These are phyloP conservation scores for Kuraishia cidri DNA, from an alignment of 805 yeast species.

Conservation along the genomic window DNA sequence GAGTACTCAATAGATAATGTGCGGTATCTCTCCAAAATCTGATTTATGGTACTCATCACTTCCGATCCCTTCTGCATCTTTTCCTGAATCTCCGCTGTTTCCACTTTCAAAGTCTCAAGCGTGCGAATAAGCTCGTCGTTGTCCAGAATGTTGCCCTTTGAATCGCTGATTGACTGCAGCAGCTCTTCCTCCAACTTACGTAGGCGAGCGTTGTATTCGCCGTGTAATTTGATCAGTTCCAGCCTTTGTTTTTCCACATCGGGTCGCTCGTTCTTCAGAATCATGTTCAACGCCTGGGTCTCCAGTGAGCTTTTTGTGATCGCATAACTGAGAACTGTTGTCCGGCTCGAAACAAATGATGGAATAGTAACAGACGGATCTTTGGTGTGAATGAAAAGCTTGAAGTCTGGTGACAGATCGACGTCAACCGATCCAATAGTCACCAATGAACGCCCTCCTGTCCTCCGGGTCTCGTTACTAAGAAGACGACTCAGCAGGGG, in stretches of 20 bases:
- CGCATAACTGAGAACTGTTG: slow-evolving; percentile 60
- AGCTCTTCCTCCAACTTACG: slow-evolving; percentile 49
- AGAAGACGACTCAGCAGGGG: slow-evolving; percentile 63
- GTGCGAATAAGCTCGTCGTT: slow-evolving; percentile 50
- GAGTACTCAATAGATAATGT: slow-evolving; percentile 52
- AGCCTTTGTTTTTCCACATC: slow-evolving; percentile 52
- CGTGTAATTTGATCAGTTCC: slow-evolving; percentile 43
- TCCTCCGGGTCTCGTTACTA: slow-evolving; percentile 44
- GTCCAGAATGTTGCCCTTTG: slow-evolving; percentile 59
- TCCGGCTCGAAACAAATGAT: slow-evolving; percentile 52
- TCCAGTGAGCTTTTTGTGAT: slow-evolving; percentile 63
- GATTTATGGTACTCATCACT: slow-evolving; percentile 47
- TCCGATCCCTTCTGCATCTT: slow-evolving; percentile 45
- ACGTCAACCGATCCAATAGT: slow-evolving; percentile 53
- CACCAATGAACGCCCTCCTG: slow-evolving; percentile 66
- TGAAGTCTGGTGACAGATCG: slow-evolving; percentile 60
- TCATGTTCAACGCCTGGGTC: slow-evolving; percentile 47
- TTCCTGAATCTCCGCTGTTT: slow-evolving; percentile 41
- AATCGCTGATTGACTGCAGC: slow-evolving; percentile 44
- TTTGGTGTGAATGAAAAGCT: slow-evolving; percentile 49
- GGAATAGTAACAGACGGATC: slow-evolving; percentile 40
- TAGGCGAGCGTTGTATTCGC: slow-evolving; percentile 49
- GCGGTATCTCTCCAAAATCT: slow-evolving; percentile 32
- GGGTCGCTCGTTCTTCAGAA: slow-evolving; percentile 50
- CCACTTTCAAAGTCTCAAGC: slow-evolving; percentile 57